A percentile compares a stretch with the other conserved stretches of the same genome.
These are phyloP conservation scores for Debaryomyces hansenii DNA, from an alignment of 805 yeast genomes.

Conservation along the genomic window DNA sequence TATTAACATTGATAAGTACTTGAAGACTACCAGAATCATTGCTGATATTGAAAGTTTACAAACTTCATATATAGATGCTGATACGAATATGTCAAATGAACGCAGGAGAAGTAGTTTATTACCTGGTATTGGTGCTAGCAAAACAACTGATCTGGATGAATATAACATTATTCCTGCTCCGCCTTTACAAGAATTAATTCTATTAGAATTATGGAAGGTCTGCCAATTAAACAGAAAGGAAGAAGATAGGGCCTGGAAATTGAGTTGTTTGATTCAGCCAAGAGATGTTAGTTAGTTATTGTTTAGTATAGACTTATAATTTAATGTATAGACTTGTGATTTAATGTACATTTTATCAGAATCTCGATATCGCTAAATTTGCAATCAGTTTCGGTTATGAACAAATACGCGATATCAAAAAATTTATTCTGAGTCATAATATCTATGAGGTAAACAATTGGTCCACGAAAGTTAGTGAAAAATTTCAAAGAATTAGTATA, in stretches of 20 bases:
- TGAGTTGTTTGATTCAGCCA: slow-evolving; percentile 63
- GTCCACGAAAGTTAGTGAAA: background rate
- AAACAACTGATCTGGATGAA: slow-evolving; percentile 26
- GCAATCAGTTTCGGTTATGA: background rate
- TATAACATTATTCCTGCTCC: slow-evolving; percentile 42
- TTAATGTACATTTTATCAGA: background rate
- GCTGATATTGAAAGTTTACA: slow-evolving; percentile 70
- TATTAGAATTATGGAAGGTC: slow-evolving; percentile 71
- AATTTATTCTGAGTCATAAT: background rate
- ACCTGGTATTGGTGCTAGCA: slow-evolving; percentile 9
- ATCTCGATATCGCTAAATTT: background rate
- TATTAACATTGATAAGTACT: slow-evolving; percentile 73
- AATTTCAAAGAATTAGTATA: background rate
- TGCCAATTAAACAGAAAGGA: slow-evolving; percentile 58
- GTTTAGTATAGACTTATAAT: background rate
- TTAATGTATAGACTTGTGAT: too few species aligned
- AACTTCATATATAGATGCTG: slow-evolving; percentile 47
- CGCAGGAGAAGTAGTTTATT: slow-evolving; percentile 23
- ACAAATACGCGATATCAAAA: background rate
- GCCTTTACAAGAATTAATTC: slow-evolving; percentile 55
- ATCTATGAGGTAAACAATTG: background rate
- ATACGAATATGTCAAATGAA: slow-evolving; percentile 5
- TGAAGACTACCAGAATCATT: slow-evolving; percentile 63
- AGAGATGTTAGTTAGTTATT: slow-evolving; percentile 29
- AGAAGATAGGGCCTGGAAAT: slow-evolving; percentile 70